Evolutionary conservation across 805 yeast genomes (phyloP).

Genomic region (Lipomyces sp.): DNA sequence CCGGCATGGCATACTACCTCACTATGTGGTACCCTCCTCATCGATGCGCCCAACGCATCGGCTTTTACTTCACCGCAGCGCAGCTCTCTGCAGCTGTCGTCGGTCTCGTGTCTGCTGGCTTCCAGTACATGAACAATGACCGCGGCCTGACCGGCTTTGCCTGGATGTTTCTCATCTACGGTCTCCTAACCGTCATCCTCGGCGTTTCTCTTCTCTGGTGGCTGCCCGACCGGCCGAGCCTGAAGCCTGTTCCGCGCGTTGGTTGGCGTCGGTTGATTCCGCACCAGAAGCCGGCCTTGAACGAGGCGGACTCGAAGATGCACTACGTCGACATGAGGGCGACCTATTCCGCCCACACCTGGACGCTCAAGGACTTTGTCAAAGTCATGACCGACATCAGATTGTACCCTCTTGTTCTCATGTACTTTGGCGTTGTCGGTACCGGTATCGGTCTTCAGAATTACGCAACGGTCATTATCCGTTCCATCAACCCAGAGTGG

Average conservation of each 20-base stretch:
- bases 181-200: constrained; percentile 59
- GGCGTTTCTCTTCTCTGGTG: constrained; percentile 72
- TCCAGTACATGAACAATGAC: constrained; percentile 73
- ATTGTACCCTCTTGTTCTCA: constrained; percentile 75
- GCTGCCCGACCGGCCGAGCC: constrained; percentile 74
- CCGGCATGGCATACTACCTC: constrained; percentile 76
- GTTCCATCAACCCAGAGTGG: constrained; percentile 58
- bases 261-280: constrained; percentile 28
- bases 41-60: constrained; percentile 72
- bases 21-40: constrained; percentile 82
- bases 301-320: constrained; percentile 48
- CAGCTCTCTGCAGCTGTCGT: constrained; percentile 88
- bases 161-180: constrained; percentile 80
- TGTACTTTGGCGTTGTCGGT: constrained; percentile 93
- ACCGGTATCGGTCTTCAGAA: constrained; percentile 85
- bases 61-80: constrained; percentile 88
- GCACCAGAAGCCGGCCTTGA: constrained; percentile 46
- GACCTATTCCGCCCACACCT: constrained; percentile 37
- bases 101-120: constrained; percentile 82
- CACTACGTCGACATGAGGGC: constrained; percentile 43
- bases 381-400: constrained; percentile 58
- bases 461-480: constrained; percentile 75
- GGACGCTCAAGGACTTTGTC: constrained; percentile 60
- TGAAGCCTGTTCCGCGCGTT: constrained; percentile 21
- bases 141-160: constrained; percentile 78